These are phyloP conservation scores for Larix kaempferi DNA, from an alignment of 75 land plant genomes.

Conservation along the genomic window DNA sequence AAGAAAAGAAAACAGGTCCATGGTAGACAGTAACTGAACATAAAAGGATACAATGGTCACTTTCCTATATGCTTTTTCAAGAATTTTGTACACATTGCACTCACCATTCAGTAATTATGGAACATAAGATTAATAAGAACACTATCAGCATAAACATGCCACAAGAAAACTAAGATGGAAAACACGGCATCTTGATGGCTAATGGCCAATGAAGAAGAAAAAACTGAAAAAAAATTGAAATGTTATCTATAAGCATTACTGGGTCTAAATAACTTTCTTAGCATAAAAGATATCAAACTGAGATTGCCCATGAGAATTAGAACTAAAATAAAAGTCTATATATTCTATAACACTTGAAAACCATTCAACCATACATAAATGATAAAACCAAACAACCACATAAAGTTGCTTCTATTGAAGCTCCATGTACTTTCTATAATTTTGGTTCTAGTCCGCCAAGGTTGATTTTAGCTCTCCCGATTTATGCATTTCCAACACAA, in stretches of 20 bases:
- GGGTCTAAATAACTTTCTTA: neutral
- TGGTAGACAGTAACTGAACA: neutral
- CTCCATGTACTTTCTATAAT: neutral
- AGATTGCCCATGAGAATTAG: neutral
- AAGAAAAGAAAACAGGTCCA: neutral
- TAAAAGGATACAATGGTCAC: neutral
- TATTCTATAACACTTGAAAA: too few species aligned
- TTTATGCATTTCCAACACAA: constrained; percentile 64
- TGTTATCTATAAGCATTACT: neutral
- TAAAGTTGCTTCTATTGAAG: neutral
- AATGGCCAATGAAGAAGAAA: neutral
- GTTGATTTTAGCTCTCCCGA: constrained; percentile 77
- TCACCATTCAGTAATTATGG: neutral
- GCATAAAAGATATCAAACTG: neutral
- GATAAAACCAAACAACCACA: neutral
- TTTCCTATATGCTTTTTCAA: neutral
- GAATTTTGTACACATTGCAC: neutral
- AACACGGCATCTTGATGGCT: neutral
- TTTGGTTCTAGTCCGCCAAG: constrained; percentile 45
- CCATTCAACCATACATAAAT: neutral
- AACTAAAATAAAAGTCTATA: neutral
- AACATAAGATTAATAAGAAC: neutral
- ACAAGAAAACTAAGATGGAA: neutral
- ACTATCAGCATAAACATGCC: neutral
- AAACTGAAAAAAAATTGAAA: neutral